Conservation (phyloP, 768 basidiomycete species). For the Pulveroboletus sp. region DNA sequence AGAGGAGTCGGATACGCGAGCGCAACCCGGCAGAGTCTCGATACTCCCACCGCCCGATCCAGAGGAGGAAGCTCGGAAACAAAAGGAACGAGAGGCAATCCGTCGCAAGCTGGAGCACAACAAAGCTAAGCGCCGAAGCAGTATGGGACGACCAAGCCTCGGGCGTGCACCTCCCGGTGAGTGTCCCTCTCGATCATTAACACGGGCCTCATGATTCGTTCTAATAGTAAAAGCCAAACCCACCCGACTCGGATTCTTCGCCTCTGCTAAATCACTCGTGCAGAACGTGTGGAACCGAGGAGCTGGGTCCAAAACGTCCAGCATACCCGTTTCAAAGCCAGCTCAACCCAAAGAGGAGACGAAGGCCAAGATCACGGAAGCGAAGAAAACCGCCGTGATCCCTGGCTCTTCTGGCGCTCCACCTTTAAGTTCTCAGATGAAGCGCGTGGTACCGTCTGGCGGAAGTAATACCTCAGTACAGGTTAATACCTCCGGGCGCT, state of each 20-base stretch:
- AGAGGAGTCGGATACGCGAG: slow-evolving; percentile 22
- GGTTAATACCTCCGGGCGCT: not conserved
- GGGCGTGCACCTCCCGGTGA: slow-evolving; percentile 41
- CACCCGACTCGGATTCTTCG: slow-evolving; percentile 65
- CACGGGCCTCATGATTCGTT: slow-evolving; percentile 6
- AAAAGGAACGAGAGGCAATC: slow-evolving; percentile 54
- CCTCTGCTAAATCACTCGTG: slow-evolving; percentile 65
- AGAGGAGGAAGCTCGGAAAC: slow-evolving; percentile 31
- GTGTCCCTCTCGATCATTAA: slow-evolving; percentile 15
- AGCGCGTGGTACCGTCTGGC: slow-evolving; percentile 16
- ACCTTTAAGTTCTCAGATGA: slow-evolving; percentile 18
- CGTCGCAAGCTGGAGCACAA: slow-evolving; percentile 62
- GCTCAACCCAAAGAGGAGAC: slow-evolving; percentile 10
- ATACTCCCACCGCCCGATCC: slow-evolving; percentile 23
- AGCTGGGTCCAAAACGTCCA: slow-evolving; percentile 29
- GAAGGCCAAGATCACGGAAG: slow-evolving; percentile 12
- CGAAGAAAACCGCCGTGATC: slow-evolving; percentile 20
- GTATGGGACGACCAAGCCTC: slow-evolving; percentile 46
- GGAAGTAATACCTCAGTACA: slow-evolving; percentile 7
- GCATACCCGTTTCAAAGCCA: slow-evolving; percentile 28
- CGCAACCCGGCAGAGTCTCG: slow-evolving; percentile 34
- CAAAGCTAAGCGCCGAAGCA: slow-evolving; percentile 67
- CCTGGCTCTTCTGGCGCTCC: slow-evolving; percentile 23
- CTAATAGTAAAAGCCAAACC: slow-evolving; percentile 39
- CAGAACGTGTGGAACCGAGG: slow-evolving; percentile 70